phyloP scores from a whole-genome alignment of 176 grass and related monocot species.

The Ananas comosus region DNA sequence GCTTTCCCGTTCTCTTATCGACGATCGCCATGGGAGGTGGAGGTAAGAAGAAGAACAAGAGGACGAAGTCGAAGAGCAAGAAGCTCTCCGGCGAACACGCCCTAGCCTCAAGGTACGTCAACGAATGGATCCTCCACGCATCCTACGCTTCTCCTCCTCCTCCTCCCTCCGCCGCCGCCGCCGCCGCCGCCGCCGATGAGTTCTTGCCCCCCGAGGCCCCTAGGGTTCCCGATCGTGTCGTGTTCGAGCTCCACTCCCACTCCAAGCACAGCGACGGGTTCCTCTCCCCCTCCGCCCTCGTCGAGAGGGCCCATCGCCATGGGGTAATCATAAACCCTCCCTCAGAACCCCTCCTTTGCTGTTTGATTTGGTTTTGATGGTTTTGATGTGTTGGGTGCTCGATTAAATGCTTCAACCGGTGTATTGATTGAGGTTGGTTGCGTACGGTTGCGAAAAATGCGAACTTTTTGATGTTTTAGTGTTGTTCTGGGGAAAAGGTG shows the following conservation, averaged over 20 bases:
- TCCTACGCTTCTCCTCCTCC: slow-evolving; percentile 16
- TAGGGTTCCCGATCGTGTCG: slow-evolving; percentile 21
- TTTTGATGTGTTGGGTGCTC: slow-evolving; percentile 8
- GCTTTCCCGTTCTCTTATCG: too few relatives aligned
- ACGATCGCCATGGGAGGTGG: neutral
- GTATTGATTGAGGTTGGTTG: neutral
- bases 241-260: slow-evolving; percentile 88
- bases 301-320: slow-evolving; percentile 69
- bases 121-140: slow-evolving; percentile 39
- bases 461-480: neutral
- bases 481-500: neutral
- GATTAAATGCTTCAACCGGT: slow-evolving; percentile 13
- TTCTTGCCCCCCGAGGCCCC: slow-evolving; percentile 42
- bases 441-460: neutral
- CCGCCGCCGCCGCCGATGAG: slow-evolving; percentile 15
- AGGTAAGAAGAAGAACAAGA: slow-evolving; percentile 53
- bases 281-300: slow-evolving; percentile 74
- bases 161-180: slow-evolving; percentile 8
- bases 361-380: slow-evolving; percentile 2
- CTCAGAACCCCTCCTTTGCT: neutral
- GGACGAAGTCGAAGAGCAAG: slow-evolving; percentile 25
- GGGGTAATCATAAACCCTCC: slow-evolving; percentile 23
- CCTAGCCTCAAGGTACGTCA: slow-evolving; percentile 57
- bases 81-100: slow-evolving; percentile 33
- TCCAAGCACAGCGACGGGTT: slow-evolving; percentile 84